Evolutionary conservation across 2,329 filamentous ascomycete species (phyloP).

Genomic region (Coleophoma cylindrospora): DNA sequence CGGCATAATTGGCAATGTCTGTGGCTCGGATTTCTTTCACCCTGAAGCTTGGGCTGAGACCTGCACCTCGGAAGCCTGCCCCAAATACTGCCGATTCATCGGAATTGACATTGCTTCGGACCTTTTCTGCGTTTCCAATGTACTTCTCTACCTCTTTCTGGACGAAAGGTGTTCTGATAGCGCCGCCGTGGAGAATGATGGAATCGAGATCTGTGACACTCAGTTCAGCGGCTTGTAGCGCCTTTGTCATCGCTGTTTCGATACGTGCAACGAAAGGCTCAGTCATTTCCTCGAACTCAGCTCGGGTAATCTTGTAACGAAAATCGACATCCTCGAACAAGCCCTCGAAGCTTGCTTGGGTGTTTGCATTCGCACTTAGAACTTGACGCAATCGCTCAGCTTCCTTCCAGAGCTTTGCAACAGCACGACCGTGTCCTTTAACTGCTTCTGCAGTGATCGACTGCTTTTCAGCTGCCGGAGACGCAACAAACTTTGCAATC

Average conservation of each 20-base stretch:
- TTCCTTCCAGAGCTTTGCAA: conserved; percentile 90
- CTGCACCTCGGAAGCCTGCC: conserved; percentile 88
- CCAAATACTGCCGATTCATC: conserved; percentile 96
- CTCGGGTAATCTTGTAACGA: conserved; percentile 78
- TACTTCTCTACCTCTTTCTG: conserved; percentile 80
- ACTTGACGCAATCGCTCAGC: conserved; percentile 83
- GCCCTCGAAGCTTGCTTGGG: conserved; percentile 75
- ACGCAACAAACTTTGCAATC: conserved; percentile 70
- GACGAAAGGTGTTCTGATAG: conserved; percentile 87
- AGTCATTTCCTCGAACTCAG: conserved; percentile 76
- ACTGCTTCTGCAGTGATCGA: conserved; percentile 59
- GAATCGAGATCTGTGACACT: conserved; percentile 75
- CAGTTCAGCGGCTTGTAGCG: conserved; percentile 69
- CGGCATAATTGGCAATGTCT: conserved; percentile 71
- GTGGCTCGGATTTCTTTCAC: conserved; percentile 90
- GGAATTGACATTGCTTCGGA: conserved; percentile 91
- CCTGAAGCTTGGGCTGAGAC: conserved; percentile 89
- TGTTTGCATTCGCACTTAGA: conserved; percentile 87
- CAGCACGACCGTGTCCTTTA: conserved; percentile 72
- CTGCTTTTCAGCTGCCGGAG: conserved; percentile 60
- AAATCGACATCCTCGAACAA: conserved; percentile 91
- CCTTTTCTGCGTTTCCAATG: conserved; percentile 67
- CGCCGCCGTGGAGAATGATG: conserved; percentile 88
- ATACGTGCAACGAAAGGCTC: conserved; percentile 65
- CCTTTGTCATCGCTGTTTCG: conserved; percentile 62